phyloP scores from a whole-genome alignment of 2,329 filamentous ascomycete genomes.

The Talaromyces sp. region DNA sequence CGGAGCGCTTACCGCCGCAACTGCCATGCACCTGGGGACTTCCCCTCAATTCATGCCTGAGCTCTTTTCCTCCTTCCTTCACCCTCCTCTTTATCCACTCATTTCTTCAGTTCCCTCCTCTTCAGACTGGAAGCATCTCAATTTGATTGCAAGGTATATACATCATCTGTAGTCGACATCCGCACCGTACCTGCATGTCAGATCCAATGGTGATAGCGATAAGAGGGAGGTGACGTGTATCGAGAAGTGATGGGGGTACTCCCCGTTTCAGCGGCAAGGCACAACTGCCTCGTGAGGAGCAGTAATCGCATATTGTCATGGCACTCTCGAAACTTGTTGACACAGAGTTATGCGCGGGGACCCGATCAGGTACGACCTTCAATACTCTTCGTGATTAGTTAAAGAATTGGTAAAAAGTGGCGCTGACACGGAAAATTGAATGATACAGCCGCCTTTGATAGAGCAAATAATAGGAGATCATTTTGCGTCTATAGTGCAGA shows the following conservation, averaged over 20 bases:
- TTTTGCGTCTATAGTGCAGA: conserved; percentile 42
- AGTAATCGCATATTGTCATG: background rate
- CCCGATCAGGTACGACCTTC: conserved; percentile 27
- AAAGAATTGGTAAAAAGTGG: background rate
- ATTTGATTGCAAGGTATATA: background rate
- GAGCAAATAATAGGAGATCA: conserved; percentile 47
- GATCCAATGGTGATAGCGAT: background rate
- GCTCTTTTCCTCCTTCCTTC: background rate
- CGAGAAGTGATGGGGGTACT: background rate
- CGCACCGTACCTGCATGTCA: background rate
- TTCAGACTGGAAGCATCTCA: background rate
- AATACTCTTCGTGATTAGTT: background rate
- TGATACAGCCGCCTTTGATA: conserved; percentile 42
- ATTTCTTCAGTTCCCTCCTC: background rate
- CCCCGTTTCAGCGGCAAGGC: background rate
- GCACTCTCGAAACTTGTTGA: conserved; percentile 24
- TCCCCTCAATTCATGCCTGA: conserved; percentile 2
- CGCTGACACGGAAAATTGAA: conserved; percentile 3
- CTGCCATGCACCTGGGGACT: background rate
- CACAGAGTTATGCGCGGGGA: conserved; percentile 31
- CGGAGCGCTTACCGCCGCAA: background rate
- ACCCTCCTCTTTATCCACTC: background rate
- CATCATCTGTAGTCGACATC: background rate
- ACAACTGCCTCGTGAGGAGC: background rate
- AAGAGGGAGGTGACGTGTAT: background rate